These are phyloP conservation scores for Fusarium sp. DNA, from an alignment of 2,329 filamentous ascomycete species.

Conservation along the genomic window DNA sequence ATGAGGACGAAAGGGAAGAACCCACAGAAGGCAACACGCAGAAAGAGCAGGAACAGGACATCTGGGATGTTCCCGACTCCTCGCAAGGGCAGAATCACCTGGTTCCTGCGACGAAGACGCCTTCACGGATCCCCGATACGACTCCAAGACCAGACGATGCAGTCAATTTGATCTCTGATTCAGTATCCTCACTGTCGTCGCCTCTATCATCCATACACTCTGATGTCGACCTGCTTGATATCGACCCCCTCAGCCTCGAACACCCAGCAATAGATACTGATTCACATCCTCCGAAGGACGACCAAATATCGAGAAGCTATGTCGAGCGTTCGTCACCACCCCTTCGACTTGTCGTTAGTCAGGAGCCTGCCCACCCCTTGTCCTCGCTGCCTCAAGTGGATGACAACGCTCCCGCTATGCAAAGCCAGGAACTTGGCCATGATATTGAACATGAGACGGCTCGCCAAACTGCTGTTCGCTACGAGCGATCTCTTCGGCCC, in stretches of 20 bases:
- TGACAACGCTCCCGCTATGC: conserved; percentile 5
- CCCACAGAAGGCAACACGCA: not conserved
- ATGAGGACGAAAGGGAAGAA: not conserved
- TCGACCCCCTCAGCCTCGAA: conserved; percentile 35
- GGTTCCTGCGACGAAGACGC: conserved; percentile 2
- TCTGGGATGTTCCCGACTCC: conserved; percentile 55
- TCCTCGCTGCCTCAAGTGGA: not conserved
- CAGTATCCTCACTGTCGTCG: conserved; percentile 45
- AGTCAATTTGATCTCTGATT: not conserved
- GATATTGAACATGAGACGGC: conserved; percentile 39
- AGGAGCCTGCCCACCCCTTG: not conserved
- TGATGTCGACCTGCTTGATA: conserved; percentile 40
- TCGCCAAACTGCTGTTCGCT: conserved; percentile 47
- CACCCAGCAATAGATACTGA: not conserved
- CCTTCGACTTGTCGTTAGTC: conserved; percentile 36
- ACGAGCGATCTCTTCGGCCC: conserved; percentile 65
- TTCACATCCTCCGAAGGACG: not conserved
- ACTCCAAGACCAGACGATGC: conserved; percentile 7
- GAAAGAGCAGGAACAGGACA: conserved; percentile 35
- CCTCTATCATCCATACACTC: conserved; percentile 51
- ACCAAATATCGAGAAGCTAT: conserved; percentile 51
- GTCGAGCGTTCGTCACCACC: conserved; percentile 51
- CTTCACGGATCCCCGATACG: conserved; percentile 10
- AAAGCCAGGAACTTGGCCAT: conserved; percentile 31
- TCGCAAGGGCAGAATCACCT: conserved; percentile 43